Conservation (phyloP, 2,329 filamentous ascomycete genomes). For the Macrophomina phaseolina region DNA sequence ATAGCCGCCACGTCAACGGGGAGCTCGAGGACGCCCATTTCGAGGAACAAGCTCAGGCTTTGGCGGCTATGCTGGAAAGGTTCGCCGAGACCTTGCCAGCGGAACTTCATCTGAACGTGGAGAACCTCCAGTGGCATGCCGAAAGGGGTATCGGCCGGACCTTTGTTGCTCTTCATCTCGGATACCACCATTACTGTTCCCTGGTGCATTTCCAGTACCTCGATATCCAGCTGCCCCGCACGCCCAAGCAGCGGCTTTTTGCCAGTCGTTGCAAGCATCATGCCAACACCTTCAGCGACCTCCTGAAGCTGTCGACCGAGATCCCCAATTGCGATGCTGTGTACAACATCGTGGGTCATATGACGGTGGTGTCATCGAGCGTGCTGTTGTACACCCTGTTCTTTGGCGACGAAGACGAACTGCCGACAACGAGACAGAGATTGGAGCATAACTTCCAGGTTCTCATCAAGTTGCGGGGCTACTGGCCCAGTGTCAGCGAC, state of each 20-base stretch:
- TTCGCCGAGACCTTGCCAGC: slow-evolving; percentile 21
- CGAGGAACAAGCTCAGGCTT: slow-evolving; percentile 12
- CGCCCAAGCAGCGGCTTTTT: slow-evolving; percentile 35
- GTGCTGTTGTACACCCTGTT: slow-evolving; percentile 55
- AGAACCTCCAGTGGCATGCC: slow-evolving; percentile 48
- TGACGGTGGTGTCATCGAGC: slow-evolving; percentile 55
- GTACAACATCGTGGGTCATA: slow-evolving; percentile 55
- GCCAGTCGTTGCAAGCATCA: slow-evolving; percentile 33
- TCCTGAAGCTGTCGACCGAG: slow-evolving; percentile 48
- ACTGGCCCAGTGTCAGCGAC: slow-evolving; percentile 43
- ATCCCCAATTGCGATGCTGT: slow-evolving; percentile 48
- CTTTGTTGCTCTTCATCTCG: slow-evolving; percentile 54
- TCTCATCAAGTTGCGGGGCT: slow-evolving; percentile 47
- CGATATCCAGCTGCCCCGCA: slow-evolving; percentile 36
- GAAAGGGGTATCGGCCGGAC: slow-evolving; percentile 49
- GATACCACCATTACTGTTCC: slow-evolving; percentile 55
- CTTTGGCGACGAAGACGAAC: slow-evolving; percentile 47
- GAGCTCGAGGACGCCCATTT: slow-evolving; percentile 25
- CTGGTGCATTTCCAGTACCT: slow-evolving; percentile 58
- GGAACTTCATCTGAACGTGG: slow-evolving; percentile 20
- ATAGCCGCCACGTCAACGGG: slow-evolving; percentile 38
- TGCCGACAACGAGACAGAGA: slow-evolving; percentile 42
- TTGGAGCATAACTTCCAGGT: slow-evolving; percentile 55
- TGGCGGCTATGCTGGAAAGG: slow-evolving; percentile 8
- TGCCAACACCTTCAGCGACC: slow-evolving; percentile 47